phyloP scores from a whole-genome alignment of 306 rosid genomes.

The Begonia masoniana region DNA sequence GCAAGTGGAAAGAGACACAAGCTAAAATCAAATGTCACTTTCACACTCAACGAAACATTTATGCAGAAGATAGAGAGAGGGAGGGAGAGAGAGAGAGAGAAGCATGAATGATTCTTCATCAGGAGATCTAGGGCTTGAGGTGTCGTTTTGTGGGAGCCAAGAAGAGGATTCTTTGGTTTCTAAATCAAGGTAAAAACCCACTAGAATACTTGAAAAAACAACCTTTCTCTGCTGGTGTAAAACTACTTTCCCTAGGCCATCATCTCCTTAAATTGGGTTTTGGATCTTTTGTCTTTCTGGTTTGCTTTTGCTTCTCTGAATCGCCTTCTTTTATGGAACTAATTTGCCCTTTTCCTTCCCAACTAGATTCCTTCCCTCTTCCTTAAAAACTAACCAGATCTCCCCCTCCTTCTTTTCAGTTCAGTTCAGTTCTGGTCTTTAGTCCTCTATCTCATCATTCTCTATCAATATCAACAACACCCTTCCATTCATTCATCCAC shows the following conservation, averaged over 20 bases:
- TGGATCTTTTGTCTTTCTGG: too few species aligned
- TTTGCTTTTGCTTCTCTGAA: too few species aligned
- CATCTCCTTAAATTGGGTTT: too few species aligned
- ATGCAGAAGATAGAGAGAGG: neutral
- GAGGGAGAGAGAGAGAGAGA: slow-evolving; percentile 3
- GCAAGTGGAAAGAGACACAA: slow-evolving; percentile 51
- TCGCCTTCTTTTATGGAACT: too few species aligned
- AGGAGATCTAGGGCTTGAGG: neutral
- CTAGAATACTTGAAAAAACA: slow-evolving; percentile 26
- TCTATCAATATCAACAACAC: too few species aligned
- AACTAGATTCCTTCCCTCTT: too few species aligned
- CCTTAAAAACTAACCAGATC: too few species aligned
- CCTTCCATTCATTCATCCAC: too few species aligned
- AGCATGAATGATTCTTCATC: neutral
- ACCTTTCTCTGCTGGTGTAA: slow-evolving; percentile 53
- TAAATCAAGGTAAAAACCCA: slow-evolving; percentile 33
- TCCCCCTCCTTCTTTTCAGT: too few species aligned
- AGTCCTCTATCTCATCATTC: too few species aligned
- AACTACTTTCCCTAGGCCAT: slow-evolving; percentile 18
- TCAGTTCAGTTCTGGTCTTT: too few species aligned
- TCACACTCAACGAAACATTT: slow-evolving; percentile 16
- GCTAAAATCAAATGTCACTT: slow-evolving; percentile 54
- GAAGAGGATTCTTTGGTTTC: slow-evolving; percentile 30
- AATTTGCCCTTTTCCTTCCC: too few species aligned
- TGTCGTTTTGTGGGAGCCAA: slow-evolving; percentile 25